Evolutionary conservation across 805 yeast genomes (phyloP).

Genomic region (Monosporozyma aerobia): DNA sequence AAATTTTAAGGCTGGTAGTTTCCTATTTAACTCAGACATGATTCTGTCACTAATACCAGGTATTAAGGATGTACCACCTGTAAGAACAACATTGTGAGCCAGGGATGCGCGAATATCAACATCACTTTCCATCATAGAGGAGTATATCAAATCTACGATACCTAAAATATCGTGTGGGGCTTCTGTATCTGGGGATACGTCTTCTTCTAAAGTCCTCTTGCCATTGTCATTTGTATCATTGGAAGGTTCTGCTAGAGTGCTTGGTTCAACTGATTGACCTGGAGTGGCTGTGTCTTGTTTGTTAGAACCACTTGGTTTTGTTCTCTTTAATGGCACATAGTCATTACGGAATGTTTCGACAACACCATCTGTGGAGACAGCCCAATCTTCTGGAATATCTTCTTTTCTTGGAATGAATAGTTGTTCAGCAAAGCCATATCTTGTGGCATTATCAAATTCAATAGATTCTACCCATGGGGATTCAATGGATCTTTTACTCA

Average conservation of each 20-base stretch:
- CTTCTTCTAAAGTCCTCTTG: conserved; percentile 22
- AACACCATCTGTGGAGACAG: conserved; percentile 43
- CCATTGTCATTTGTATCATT: conserved; percentile 22
- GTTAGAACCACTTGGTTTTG: conserved; percentile 23
- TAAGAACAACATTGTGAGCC: conserved; percentile 80
- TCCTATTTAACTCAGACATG: conserved; percentile 54
- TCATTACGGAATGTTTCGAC: conserved; percentile 47
- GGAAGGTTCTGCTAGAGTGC: conserved; percentile 9
- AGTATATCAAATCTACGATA: conserved; percentile 51
- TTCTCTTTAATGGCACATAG: conserved; percentile 65
- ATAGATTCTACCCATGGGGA: conserved; percentile 67
- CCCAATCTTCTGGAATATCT: conserved; percentile 29
- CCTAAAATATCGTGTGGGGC: conserved; percentile 32
- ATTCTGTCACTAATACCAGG: conserved; percentile 77
- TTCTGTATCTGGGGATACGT: conserved; percentile 4
- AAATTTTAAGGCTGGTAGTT: conserved; percentile 78
- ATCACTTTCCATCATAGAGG: conserved; percentile 50
- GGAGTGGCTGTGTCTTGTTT: conserved; percentile 28
- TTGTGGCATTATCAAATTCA: conserved; percentile 44
- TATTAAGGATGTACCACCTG: conserved; percentile 73
- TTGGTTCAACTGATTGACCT: conserved; percentile 15
- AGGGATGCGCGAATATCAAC: conserved; percentile 76
- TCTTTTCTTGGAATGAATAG: conserved; percentile 54
- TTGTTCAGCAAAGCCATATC: conserved; percentile 62
- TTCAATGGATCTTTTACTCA: conserved; percentile 47